Evolutionary conservation across 2,329 filamentous ascomycete species (phyloP).

Genomic region (Cryphonectria nitschkei): DNA sequence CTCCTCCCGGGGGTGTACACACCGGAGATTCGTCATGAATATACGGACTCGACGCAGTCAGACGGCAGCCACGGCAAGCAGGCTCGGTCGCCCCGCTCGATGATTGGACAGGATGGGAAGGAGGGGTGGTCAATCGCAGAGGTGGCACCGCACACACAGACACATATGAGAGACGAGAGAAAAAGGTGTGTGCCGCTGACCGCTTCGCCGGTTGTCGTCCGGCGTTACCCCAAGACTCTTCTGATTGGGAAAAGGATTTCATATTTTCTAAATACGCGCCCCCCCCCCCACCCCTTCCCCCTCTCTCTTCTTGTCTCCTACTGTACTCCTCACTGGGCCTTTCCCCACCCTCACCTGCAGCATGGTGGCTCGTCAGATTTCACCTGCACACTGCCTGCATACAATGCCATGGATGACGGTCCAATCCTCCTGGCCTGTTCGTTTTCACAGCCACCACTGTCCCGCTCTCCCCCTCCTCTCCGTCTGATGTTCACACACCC

Average conservation of each 20-base stretch:
- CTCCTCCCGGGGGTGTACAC: neutral
- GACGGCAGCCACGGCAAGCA: conserved; percentile 26
- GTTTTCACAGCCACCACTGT: conserved; percentile 13
- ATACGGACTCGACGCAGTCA: conserved; percentile 22
- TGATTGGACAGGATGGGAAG: conserved; percentile 21
- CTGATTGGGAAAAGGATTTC: neutral
- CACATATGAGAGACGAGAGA: neutral
- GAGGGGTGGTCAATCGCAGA: conserved; percentile 13
- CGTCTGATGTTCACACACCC: conserved; percentile 7
- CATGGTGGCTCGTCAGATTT: conserved; percentile 26
- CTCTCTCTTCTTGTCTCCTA: neutral
- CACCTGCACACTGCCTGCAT: conserved; percentile 26
- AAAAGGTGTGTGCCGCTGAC: conserved; percentile 18
- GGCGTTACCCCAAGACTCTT: conserved; percentile 13
- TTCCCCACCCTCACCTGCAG: conserved; percentile 15
- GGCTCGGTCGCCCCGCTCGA: conserved; percentile 22
- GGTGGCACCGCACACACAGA: conserved; percentile 23
- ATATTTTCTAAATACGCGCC: neutral
- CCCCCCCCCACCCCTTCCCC: neutral
- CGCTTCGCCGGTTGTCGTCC: conserved; percentile 24
- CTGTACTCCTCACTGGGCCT: neutral
- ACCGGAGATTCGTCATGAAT: conserved; percentile 9
- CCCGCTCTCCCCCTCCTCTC: conserved; percentile 13
- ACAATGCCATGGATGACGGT: conserved; percentile 17
- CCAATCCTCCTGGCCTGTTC: conserved; percentile 20